Percentiles rank a stretch among this genome's conserved stretches.
Evolutionary conservation across 352 stramenopile species (phyloP).

Genomic region (Pythium grandisporangium): DNA sequence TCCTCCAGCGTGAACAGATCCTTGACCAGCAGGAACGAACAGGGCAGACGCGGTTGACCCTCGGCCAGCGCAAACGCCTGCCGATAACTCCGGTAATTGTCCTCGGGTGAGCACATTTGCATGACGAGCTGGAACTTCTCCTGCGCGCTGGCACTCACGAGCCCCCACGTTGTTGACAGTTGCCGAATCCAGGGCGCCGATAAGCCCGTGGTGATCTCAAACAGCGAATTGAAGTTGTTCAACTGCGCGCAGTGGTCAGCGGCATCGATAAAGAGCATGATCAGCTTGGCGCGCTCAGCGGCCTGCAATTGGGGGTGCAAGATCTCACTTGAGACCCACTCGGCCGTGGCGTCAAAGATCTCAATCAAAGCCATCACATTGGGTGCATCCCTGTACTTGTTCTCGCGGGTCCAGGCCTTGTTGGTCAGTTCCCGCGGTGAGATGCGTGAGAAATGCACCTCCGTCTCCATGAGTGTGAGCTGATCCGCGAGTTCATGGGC

Average conservation of each 20-base stretch:
- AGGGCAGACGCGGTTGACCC: conserved; percentile 64
- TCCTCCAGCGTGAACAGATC: conserved; percentile 85
- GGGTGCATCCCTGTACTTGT: conserved; percentile 70
- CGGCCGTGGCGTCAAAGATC: conserved; percentile 74
- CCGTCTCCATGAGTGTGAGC: conserved; percentile 70
- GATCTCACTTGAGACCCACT: conserved; percentile 86
- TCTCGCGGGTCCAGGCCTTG: conserved; percentile 80
- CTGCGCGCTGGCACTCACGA: conserved; percentile 42
- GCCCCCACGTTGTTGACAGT: conserved; percentile 75
- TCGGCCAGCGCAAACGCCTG: conserved; percentile 72
- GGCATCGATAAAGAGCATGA: conserved; percentile 79
- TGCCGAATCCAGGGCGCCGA: conserved; percentile 76
- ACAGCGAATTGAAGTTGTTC: conserved; percentile 88
- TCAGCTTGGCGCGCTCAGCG: conserved; percentile 69
- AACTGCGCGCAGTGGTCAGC: conserved; percentile 76
- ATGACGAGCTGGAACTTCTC: conserved; percentile 82
- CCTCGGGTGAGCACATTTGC: conserved; percentile 70
- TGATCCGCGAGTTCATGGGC: conserved; percentile 73
- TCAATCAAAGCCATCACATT: conserved; percentile 82
- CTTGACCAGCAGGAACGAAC: conserved; percentile 84
- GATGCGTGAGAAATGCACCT: conserved; percentile 64
- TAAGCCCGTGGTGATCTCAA: conserved; percentile 71
- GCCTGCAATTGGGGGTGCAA: conserved; percentile 77
- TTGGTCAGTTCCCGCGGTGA: conserved; percentile 75
- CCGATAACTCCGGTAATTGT: conserved; percentile 83